Evolutionary conservation across 345 rosid species (phyloP), one percentile per base, ranked within the genome.

Genomic region (Mangifera indica): DNA sequence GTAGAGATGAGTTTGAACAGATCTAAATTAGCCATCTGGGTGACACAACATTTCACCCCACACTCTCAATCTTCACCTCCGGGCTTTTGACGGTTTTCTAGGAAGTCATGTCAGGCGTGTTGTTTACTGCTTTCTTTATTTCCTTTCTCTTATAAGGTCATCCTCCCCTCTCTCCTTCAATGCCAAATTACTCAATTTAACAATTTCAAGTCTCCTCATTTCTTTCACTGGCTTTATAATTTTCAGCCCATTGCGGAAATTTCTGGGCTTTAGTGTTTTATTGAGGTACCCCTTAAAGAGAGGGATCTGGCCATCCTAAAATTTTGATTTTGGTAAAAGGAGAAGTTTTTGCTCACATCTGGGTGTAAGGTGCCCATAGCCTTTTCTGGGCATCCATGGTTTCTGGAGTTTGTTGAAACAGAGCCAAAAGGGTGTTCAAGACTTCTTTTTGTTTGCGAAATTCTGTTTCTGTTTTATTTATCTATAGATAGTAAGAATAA

Each of bases 21-120:
- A 68, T 79, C 76, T 66, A 51, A 53, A 65, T 60, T 55, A 74
- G 53, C 65, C 60, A 55, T 14, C 68, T 53, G n/a, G 44, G 61
- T 71, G 85, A 81, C 78, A 42, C 82, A 63, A 77, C 82, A 77
- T 66, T 74, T 76, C 79, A 85, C 85, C 86, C 12, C 72, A 73
- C 77, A 5, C 66, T 7, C 70, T 72, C 78, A 67, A 68, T 20
- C n/a, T 22, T 52, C 66, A 7, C 63, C 62, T 40, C 54, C 29
- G 37, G 5, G 7, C 60, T 74, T 69, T 80, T 69, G 17, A 75
- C 82, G 26, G 79, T 62, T 75, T 76, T 80, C 63, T 12, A 57
- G 69, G 42, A 29, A 46, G 57, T n/a, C 71, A 40, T 69, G 44
- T 77, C 78, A 24, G 82, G 74, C 74, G 71, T 51, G 49, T 57